phyloP scores from a whole-genome alignment of 768 basidiomycete genomes.

The Guyanaporus albipodus region DNA sequence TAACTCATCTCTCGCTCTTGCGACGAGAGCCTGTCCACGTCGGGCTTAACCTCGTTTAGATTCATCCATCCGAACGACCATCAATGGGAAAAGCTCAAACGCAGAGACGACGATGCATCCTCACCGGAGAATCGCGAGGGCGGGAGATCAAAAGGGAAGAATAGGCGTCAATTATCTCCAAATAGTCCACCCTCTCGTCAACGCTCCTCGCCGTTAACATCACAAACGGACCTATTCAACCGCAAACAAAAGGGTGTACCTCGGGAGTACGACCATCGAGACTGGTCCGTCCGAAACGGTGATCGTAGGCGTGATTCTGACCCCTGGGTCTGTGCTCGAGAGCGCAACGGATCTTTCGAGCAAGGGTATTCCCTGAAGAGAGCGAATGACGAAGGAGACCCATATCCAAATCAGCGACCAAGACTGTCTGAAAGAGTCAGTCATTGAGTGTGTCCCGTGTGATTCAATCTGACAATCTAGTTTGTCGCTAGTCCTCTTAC shows the following conservation, averaged over 20 bases:
- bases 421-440: slow-evolving; percentile 27
- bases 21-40: slow-evolving; percentile 4
- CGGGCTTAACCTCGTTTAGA: slow-evolving; percentile 23
- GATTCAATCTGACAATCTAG: slow-evolving; percentile 17
- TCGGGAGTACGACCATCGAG: slow-evolving; percentile 23
- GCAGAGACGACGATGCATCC: slow-evolving; percentile 11
- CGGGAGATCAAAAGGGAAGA: slow-evolving; percentile 22
- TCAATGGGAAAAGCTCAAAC: slow-evolving; percentile 35
- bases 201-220: slow-evolving; percentile 36
- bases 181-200: slow-evolving; percentile 16
- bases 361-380: slow-evolving; percentile 24
- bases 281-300: slow-evolving; percentile 17
- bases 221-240: slow-evolving; percentile 44
- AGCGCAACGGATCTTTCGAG: slow-evolving; percentile 15
- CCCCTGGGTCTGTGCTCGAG: slow-evolving; percentile 18
- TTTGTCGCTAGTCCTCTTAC: slow-evolving; percentile 9
- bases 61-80: slow-evolving; percentile 51
- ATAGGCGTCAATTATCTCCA: slow-evolving; percentile 17
- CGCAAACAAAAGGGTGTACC: slow-evolving; percentile 23
- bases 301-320: slow-evolving; percentile 26
- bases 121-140: slow-evolving; percentile 22
- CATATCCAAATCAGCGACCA: slow-evolving; percentile 27
- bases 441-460: background rate
- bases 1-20: slow-evolving; percentile 10
- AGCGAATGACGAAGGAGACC: slow-evolving; percentile 20